phyloP scores from a whole-genome alignment of 805 yeast genomes.

The Ogataea pini region DNA sequence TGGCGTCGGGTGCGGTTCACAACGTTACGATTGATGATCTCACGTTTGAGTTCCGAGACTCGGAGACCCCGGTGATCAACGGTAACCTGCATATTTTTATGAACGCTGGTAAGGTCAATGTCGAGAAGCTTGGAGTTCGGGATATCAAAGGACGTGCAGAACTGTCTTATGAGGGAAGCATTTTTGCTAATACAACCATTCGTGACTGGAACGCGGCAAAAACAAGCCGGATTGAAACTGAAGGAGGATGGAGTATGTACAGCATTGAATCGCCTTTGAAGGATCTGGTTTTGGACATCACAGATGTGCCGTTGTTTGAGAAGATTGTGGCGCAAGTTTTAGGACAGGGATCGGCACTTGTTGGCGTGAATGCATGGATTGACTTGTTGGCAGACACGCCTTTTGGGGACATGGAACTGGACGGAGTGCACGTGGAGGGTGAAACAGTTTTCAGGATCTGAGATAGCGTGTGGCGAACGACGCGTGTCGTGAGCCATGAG shows the following conservation, averaged over 20 bases:
- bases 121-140: slow-evolving; percentile 27
- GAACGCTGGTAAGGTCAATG: slow-evolving; percentile 15
- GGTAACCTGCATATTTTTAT: slow-evolving; percentile 40
- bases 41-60: slow-evolving; percentile 38
- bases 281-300: slow-evolving; percentile 45
- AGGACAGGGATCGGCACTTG: slow-evolving; percentile 39
- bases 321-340: slow-evolving; percentile 45
- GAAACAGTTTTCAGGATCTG: slow-evolving; percentile 26
- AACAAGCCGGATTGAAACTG: slow-evolving; percentile 32
- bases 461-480: background rate
- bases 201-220: slow-evolving; percentile 47
- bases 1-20: slow-evolving; percentile 29
- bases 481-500: too few species aligned
- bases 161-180: slow-evolving; percentile 39
- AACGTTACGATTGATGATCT: slow-evolving; percentile 41
- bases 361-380: slow-evolving; percentile 39
- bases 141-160: slow-evolving; percentile 44
- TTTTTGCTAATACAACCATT: slow-evolving; percentile 47
- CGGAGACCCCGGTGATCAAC: slow-evolving; percentile 36
- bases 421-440: slow-evolving; percentile 30
- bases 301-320: slow-evolving; percentile 42
- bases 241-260: slow-evolving; percentile 28
- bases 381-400: slow-evolving; percentile 36
- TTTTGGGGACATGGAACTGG: slow-evolving; percentile 37
- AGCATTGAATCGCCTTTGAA: slow-evolving; percentile 41